Percentiles rank a stretch among this genome's conserved stretches.
Evolutionary conservation across 805 yeast genomes (phyloP).

Genomic region (Barnettozyma pratensis): DNA sequence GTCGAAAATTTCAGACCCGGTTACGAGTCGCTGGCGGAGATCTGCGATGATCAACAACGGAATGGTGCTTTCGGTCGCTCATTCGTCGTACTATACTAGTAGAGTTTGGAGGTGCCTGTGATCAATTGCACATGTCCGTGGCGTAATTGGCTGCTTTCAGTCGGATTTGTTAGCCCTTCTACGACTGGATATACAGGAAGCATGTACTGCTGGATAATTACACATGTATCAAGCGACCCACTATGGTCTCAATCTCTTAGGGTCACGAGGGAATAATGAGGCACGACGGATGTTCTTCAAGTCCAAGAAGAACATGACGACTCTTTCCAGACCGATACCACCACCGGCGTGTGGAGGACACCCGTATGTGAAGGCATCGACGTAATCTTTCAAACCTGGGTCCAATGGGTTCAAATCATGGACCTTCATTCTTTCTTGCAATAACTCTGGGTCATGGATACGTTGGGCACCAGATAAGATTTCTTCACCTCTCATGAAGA

Average conservation of each 20-base stretch:
- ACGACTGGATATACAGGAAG: neutral
- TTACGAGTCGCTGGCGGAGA: no score
- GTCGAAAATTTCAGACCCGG: no score
- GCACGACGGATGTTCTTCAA: conserved; percentile 97
- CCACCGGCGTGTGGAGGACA: conserved; percentile 99
- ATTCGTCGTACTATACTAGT: no score
- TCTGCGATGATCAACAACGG: no score
- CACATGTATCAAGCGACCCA: no score
- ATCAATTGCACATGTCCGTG: no score
- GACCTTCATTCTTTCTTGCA: conserved; percentile 72
- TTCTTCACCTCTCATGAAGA: conserved; percentile 99
- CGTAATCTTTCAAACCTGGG: conserved; percentile 86
- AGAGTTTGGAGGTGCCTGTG: no score
- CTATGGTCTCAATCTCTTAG: conserved; percentile 84
- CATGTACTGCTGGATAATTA: no score
- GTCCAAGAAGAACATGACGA: conserved; percentile 95
- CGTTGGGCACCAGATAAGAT: conserved; percentile 99
- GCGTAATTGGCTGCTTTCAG: no score
- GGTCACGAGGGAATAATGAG: conserved; percentile 99
- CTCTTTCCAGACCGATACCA: conserved; percentile 98
- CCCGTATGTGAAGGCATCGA: conserved; percentile 89
- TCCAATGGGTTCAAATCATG: conserved; percentile 78
- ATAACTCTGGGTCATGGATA: conserved; percentile 86
- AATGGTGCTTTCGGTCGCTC: no score
- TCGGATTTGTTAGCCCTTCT: neutral